Percentiles rank a stretch among this genome's conserved stretches.
phyloP scores from a whole-genome alignment of 2,329 filamentous ascomycete species.

The Aspergillus intermedius region DNA sequence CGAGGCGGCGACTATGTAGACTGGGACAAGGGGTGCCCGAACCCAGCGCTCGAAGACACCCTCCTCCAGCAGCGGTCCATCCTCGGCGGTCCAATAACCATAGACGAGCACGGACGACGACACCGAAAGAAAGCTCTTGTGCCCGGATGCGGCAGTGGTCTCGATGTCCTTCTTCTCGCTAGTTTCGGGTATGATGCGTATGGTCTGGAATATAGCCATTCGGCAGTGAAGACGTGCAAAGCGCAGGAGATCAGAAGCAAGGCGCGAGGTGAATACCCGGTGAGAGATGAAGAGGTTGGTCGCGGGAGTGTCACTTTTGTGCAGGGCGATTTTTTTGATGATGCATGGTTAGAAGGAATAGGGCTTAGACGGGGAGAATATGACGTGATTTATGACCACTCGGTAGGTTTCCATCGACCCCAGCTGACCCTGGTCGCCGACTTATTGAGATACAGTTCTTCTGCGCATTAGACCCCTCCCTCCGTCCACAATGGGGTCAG shows the following conservation, averaged over 20 bases:
- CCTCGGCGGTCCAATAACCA: slow-evolving; percentile 29
- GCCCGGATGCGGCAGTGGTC: slow-evolving; percentile 74
- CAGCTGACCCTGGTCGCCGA: neutral
- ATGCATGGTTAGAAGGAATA: slow-evolving; percentile 35
- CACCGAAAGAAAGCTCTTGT: slow-evolving; percentile 58
- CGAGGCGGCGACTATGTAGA: slow-evolving; percentile 46
- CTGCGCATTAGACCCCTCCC: slow-evolving; percentile 50
- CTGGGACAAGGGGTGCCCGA: slow-evolving; percentile 55
- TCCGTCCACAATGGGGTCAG: slow-evolving; percentile 54
- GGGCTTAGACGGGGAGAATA: slow-evolving; percentile 30
- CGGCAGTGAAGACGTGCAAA: slow-evolving; percentile 38
- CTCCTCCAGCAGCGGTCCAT: slow-evolving; percentile 35
- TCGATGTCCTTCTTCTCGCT: slow-evolving; percentile 71
- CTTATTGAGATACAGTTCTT: slow-evolving; percentile 46
- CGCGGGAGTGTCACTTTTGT: slow-evolving; percentile 36
- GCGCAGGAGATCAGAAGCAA: slow-evolving; percentile 27
- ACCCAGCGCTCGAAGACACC: slow-evolving; percentile 53
- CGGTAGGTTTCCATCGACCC: slow-evolving; percentile 39
- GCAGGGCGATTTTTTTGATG: slow-evolving; percentile 40
- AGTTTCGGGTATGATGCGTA: slow-evolving; percentile 70
- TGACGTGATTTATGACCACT: slow-evolving; percentile 42
- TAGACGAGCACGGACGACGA: slow-evolving; percentile 13
- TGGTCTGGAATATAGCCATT: slow-evolving; percentile 62
- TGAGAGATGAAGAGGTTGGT: slow-evolving; percentile 29
- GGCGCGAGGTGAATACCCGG: slow-evolving; percentile 25